Evolutionary conservation across 208 protist species (phyloP), one percentile per base, ranked within the genome.

Genomic region (Borovskyia barvae): DNA sequence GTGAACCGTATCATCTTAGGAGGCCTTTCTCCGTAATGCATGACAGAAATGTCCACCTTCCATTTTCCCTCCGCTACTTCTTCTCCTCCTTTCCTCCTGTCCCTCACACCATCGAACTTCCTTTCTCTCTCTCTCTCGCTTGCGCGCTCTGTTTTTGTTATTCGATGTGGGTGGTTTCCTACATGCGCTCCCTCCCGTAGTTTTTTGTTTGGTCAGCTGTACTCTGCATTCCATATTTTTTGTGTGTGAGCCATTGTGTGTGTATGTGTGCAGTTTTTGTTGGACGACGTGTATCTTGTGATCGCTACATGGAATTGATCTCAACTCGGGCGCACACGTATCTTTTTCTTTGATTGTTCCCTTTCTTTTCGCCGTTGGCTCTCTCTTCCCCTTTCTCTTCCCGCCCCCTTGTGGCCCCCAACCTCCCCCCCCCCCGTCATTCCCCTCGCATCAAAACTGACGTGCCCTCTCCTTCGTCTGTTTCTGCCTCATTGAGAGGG

Each of bases 361-460:
- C 29, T 49, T 37, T n/a, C 12, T 17, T 11, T 64, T 19, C 8
- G 8, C 32, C 37, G 30, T 20, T 17, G 14, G 19, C 20, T 11
- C 29, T 30, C 32, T 17, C n/a, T n/a, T 32, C 49, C 37, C 46
- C 7, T 64, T 35, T 35, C 30, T 50, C 41, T 62, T 54, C 29
- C 49, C 30, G 1, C 17, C 35, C 40, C 37, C 29, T 22, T 19
- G 58, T 39, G 41, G 3, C 25, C n/a, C n/a, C n/a, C n/a, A n/a
- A n/a, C n/a, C n/a, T n/a, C n/a, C n/a, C n/a, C n/a, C n/a, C n/a
- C n/a, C n/a, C n/a, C n/a, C n/a, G n/a, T n/a, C n/a, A n/a, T n/a
- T n/a, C n/a, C n/a, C n/a, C n/a, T n/a, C n/a, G n/a, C n/a, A n/a
- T n/a, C n/a, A n/a, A n/a, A n/a, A n/a, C n/a, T n/a, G n/a, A n/a